Base-by-base conservation (phyloP, 2,329 filamentous ascomycete species). In the Talaromyces sp. region DNA sequence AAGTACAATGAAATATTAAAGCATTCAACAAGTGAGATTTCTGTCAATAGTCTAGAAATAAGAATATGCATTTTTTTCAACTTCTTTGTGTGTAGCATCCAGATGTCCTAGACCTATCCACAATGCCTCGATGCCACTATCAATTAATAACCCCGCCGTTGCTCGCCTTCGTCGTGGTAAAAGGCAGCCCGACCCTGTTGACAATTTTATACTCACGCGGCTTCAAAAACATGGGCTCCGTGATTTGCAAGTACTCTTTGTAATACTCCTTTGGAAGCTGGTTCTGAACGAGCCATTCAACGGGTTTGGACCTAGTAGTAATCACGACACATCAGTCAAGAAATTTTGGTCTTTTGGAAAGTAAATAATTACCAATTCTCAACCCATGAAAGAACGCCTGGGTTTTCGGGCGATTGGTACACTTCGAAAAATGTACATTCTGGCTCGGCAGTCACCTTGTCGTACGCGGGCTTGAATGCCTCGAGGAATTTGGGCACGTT, bases 361-460 rank as follows among this genome's bases (percentile, higher is more conserved):
- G 15, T 55, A 49, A 42, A 27, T 22, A 22, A 22, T 22, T 33
- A 75, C 78, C 77, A 79, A 61, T 78, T 74, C 63, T 79, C 77
- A 25, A 78, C 72, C 74, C 75, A 79, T 5, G 67, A 71, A 9
- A 79, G 60, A 32, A 69, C 71, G 3, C 76, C 77, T 1, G 76
- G 75, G 17, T 76, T 70, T 19, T 75, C 71, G 0, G 67, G 65
- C 60, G 67, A 68, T 61, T 71, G 71, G 49, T 75, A 79, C 27
- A 80, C 66, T 64, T 81, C 73, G 65, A 81, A 81, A 67, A 78
- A 81, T 1, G 73, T 70, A 64, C 74, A 77, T 59, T 80, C 76
- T 1, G 77, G 75, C 67, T 81, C 79, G 2, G 71, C 73, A 8
- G 71, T 66, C 6, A 80, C 74, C n/a, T 65, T 65, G 47, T 80